phyloP scores from a whole-genome alignment of 108 stramenopile species.

The Aureococcus anophagefferens region DNA sequence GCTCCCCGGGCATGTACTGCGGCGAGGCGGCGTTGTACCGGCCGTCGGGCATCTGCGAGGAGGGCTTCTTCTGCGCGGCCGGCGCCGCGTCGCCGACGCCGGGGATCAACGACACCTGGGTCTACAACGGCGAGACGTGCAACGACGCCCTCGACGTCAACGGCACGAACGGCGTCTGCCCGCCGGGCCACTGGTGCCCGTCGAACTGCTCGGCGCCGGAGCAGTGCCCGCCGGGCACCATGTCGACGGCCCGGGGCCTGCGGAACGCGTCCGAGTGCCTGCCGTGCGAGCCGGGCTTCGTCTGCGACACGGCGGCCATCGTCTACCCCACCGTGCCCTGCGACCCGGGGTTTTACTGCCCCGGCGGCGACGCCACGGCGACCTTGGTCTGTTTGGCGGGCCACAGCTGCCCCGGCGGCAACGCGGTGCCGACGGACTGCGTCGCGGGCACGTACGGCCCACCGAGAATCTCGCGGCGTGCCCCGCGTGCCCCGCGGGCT shows the following conservation, averaged over 20 bases:
- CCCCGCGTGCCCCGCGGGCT: constrained; percentile 26
- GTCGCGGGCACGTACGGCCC: background rate
- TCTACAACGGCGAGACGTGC: constrained; percentile 7
- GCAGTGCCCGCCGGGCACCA: constrained; percentile 25
- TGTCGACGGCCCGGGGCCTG: background rate
- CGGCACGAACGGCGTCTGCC: background rate
- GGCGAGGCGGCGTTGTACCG: constrained; percentile 15
- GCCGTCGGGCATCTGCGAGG: constrained; percentile 23
- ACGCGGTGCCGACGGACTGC: constrained; percentile 5
- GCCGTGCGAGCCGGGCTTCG: constrained; percentile 13
- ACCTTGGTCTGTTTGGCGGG: background rate
- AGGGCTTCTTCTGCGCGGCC: constrained; percentile 34
- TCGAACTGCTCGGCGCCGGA: constrained; percentile 12
- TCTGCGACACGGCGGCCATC: background rate
- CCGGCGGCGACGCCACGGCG: constrained; percentile 2
- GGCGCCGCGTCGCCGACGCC: constrained; percentile 16
- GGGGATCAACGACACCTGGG: constrained; percentile 18
- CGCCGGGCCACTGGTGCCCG: constrained; percentile 25
- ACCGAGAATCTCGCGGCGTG: constrained; percentile 12
- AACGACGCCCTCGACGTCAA: constrained; percentile 2
- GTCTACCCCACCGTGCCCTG: constrained; percentile 17
- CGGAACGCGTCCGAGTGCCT: constrained; percentile 15
- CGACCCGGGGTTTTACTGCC: constrained; percentile 28
- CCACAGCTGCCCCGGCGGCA: constrained; percentile 11
- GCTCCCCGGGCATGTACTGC: constrained; percentile 20